Evolutionary conservation across 352 stramenopile genomes (phyloP), one percentile per base, ranked within the genome.

Genomic region (Elongisporangium anandrum): DNA sequence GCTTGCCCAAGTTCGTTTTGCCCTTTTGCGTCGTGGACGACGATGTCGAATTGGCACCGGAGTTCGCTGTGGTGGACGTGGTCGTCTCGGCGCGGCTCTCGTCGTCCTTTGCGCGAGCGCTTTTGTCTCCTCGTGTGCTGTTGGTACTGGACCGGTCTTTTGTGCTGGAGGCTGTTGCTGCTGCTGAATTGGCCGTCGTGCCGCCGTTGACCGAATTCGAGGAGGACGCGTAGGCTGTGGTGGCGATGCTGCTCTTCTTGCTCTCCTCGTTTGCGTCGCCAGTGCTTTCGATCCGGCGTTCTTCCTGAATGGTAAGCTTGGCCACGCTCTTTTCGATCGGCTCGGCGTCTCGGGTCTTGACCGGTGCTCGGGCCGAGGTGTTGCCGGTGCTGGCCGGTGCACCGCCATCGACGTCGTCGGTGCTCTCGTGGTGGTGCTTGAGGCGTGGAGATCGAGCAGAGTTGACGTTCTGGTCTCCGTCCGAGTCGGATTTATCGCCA

Each of bases 1-100:
- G 75, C 38, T 85, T 92, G 57, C 85, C 81, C 19, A 92, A 53
- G 23, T 68, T 80, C 6, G 57, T 60, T 39, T 82, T 82, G 19
- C 70, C 52, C 26, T 84, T 75, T 45, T 70, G 66, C 2, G 54
- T 58, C 8, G 60, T 64, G 15, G 47, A 52, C n/a, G 69, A 45
- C 0, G 34, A 45, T 12, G 34, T 45, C 2, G 34, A 45, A 12
- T 45, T 45, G 1, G 34, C 34, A 3, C 34, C 34, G 10, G 34
- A 16, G 34, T 45, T 45, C 3, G 34, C 12, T 2, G 34, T 45
- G 1, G 34, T 17, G 34, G 34, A 65, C 5, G 61, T 60, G 16
- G 17, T 67, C 54, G 68, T 62, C 52, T 83, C 77, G 6, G 56
- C 63, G 48, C 72, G 68, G 24, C 65, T 70, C 60, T 92, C 82